Evolutionary conservation across 2,329 filamentous ascomycete genomes (phyloP).

Genomic region (Corinectria fuckeliana): DNA sequence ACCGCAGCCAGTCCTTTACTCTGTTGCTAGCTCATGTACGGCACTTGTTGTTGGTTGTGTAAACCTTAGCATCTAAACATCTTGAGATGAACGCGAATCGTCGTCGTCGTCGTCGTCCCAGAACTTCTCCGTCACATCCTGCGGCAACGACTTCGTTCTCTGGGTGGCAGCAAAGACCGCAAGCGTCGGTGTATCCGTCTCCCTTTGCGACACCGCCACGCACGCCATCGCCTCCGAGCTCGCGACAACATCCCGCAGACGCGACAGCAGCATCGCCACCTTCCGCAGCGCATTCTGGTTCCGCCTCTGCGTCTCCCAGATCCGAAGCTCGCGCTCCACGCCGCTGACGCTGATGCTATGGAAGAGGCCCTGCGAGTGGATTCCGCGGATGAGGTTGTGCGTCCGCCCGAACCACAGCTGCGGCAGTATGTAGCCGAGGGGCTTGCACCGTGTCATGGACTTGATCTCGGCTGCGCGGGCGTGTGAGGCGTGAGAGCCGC

Average conservation of each 20-base stretch:
- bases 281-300: slow-evolving; percentile 15
- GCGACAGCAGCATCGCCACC: background rate
- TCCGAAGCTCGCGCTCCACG: background rate
- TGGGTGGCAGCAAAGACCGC: background rate
- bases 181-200: background rate
- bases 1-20: no score
- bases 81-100: no score
- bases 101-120: background rate
- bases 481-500: background rate
- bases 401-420: slow-evolving; percentile 42
- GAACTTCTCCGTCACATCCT: background rate
- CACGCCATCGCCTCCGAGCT: background rate
- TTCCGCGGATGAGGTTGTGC: slow-evolving; percentile 30
- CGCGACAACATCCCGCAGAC: slow-evolving; percentile 2
- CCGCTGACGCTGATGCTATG: slow-evolving; percentile 8
- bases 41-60: background rate
- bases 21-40: no score
- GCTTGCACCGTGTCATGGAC: background rate
- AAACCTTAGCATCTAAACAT: background rate
- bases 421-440: slow-evolving; percentile 1
- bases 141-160: background rate
- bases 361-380: slow-evolving; percentile 27
- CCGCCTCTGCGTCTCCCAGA: slow-evolving; percentile 9
- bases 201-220: background rate
- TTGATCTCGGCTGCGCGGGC: slow-evolving; percentile 33